phyloP scores from a whole-genome alignment of 805 yeast species.

The Myxozyma geophila region DNA sequence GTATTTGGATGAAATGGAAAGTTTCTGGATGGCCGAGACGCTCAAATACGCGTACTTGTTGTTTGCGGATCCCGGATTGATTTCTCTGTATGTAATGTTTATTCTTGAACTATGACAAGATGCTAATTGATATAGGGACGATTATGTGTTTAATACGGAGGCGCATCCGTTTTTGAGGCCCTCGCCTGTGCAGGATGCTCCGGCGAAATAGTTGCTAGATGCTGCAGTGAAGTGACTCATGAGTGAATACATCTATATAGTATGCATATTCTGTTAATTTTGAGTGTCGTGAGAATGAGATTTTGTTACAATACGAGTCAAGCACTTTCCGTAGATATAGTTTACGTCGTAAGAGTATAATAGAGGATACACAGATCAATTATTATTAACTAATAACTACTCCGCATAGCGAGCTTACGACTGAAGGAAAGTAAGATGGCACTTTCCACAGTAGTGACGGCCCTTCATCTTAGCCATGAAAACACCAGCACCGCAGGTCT shows the following conservation, averaged over 20 bases:
- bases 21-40: constrained; percentile 63
- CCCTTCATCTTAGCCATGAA: constrained; percentile 99
- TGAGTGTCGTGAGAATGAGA: no score
- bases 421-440: constrained; percentile 82
- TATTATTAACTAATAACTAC: not conserved
- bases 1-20: constrained; percentile 45
- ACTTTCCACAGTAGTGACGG: constrained; percentile 99
- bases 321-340: no score
- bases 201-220: not conserved
- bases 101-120: not conserved
- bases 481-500: constrained; percentile 97
- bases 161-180: constrained; percentile 58
- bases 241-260: no score
- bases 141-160: constrained; percentile 62
- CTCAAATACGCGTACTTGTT: constrained; percentile 59
- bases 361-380: no score
- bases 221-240: no score
- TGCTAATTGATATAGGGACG: constrained; percentile 44
- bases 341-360: no score
- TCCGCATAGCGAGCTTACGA: constrained; percentile 8
- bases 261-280: no score
- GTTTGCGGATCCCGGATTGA: constrained; percentile 50
- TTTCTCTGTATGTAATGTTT: constrained; percentile 44
- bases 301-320: no score
- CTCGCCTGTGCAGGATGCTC: constrained; percentile 31